phyloP scores from a whole-genome alignment of 192 early-diverging fungal species.

The Backusella sp. region DNA sequence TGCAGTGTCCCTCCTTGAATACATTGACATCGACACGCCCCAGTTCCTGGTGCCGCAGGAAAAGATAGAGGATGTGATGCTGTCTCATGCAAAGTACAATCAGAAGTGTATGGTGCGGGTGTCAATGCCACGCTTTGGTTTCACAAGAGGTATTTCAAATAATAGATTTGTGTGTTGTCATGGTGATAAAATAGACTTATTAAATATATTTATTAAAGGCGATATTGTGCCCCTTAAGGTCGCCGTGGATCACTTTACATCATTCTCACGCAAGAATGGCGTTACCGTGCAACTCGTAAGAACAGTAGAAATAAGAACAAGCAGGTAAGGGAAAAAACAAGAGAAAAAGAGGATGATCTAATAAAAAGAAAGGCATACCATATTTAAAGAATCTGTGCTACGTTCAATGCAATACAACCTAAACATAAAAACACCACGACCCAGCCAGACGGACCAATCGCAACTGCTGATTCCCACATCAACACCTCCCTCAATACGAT shows the following conservation, averaged over 20 bases:
- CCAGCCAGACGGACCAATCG: constrained; percentile 14
- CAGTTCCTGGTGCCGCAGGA: constrained; percentile 16
- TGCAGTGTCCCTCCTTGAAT: constrained; percentile 32
- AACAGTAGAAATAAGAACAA: constrained; percentile 20
- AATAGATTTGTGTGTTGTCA: neutral
- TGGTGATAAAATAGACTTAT: neutral
- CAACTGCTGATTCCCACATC: constrained; percentile 33
- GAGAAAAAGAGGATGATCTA: neutral
- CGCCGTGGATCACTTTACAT: constrained; percentile 11
- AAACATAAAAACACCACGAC: constrained; percentile 5
- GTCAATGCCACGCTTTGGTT: constrained; percentile 30
- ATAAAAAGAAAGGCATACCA: neutral
- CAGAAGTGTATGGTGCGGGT: constrained; percentile 12
- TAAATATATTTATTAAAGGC: neutral
- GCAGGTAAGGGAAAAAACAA: constrained; percentile 17
- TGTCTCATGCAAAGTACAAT: constrained; percentile 7
- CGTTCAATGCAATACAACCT: constrained; percentile 14
- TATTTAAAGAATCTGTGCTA: constrained; percentile 12
- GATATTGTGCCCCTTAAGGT: constrained; percentile 13
- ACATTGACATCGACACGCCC: constrained; percentile 28
- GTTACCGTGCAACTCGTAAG: constrained; percentile 22
- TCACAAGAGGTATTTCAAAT: constrained; percentile 34
- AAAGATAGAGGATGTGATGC: constrained; percentile 1
- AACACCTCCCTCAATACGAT: constrained; percentile 26
- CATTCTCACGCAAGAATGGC: constrained; percentile 13